Evolutionary conservation across 1,284 basidiomycete species (phyloP).

Genomic region (Apiotrichum porosum): DNA sequence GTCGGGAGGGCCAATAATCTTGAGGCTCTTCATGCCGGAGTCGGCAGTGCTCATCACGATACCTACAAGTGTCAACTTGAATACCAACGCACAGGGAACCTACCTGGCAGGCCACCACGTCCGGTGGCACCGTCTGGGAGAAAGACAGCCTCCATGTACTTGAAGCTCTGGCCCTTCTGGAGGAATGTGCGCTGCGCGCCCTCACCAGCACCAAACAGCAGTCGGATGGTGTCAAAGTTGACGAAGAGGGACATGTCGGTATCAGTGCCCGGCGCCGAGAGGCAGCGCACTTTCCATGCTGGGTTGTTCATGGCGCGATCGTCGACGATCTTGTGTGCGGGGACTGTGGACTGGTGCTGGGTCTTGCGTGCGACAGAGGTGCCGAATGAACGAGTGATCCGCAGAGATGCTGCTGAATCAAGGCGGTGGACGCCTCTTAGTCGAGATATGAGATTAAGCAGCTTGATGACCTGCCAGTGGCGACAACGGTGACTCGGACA

Average conservation of each 20-base stretch:
- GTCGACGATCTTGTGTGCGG: neutral
- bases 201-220: slow-evolving; percentile 81
- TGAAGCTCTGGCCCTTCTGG: slow-evolving; percentile 62
- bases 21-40: slow-evolving; percentile 57
- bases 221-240: slow-evolving; percentile 69
- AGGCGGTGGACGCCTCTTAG: neutral
- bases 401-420: neutral
- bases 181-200: slow-evolving; percentile 68
- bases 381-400: neutral
- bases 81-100: slow-evolving; percentile 10
- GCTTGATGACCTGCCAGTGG: too few species aligned
- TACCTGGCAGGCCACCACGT: slow-evolving; percentile 63
- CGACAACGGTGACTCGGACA: too few species aligned
- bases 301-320: slow-evolving; percentile 2
- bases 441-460: neutral
- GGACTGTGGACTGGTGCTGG: neutral
- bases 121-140: slow-evolving; percentile 62
- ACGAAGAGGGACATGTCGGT: slow-evolving; percentile 71
- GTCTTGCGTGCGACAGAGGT: neutral
- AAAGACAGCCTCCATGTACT: slow-evolving; percentile 65
- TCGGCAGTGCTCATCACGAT: slow-evolving; percentile 79
- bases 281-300: slow-evolving; percentile 43
- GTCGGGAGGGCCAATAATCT: slow-evolving; percentile 68
- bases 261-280: slow-evolving; percentile 59
- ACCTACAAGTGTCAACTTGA: slow-evolving; percentile 51